These are phyloP conservation scores for Nidula microcarpa DNA, from an alignment of 768 basidiomycete species.

Conservation along the genomic window DNA sequence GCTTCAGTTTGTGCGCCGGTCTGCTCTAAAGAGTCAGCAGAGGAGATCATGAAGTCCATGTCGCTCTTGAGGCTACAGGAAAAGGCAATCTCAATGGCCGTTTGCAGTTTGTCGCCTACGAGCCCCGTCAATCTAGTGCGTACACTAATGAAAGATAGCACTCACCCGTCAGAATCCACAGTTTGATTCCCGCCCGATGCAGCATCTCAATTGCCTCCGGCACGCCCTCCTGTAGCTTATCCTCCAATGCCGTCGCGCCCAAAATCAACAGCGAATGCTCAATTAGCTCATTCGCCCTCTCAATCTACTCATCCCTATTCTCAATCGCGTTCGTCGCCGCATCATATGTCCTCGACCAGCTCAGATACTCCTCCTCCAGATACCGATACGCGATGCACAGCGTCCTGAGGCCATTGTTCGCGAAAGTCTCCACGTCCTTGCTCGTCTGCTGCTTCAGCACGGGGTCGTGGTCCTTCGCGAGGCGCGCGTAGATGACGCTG, in stretches of 20 bases:
- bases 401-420: constrained; percentile 89
- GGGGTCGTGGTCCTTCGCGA: constrained; percentile 73
- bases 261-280: constrained; percentile 83
- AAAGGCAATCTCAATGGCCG: constrained; percentile 97
- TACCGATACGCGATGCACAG: constrained; percentile 84
- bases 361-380: constrained; percentile 79
- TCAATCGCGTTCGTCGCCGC: constrained; percentile 72
- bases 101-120: constrained; percentile 92
- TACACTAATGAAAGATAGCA: constrained; percentile 4
- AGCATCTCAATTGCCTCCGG: constrained; percentile 93
- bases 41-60: constrained; percentile 98
- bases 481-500: constrained; percentile 86
- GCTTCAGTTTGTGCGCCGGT: constrained; percentile 87
- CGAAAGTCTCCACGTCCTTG: constrained; percentile 90
- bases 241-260: constrained; percentile 94
- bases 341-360: constrained; percentile 81
- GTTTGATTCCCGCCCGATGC: constrained; percentile 91
- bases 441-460: constrained; percentile 72
- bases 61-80: constrained; percentile 91
- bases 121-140: neutral
- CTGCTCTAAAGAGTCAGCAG: constrained; percentile 72
- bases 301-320: constrained; percentile 88
- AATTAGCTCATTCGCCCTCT: constrained; percentile 79
- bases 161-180: constrained; percentile 94
- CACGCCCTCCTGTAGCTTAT: constrained; percentile 96